These are phyloP conservation scores for Oehlia diaphana DNA, from an alignment of 192 early-diverging fungal species.

Conservation along the genomic window DNA sequence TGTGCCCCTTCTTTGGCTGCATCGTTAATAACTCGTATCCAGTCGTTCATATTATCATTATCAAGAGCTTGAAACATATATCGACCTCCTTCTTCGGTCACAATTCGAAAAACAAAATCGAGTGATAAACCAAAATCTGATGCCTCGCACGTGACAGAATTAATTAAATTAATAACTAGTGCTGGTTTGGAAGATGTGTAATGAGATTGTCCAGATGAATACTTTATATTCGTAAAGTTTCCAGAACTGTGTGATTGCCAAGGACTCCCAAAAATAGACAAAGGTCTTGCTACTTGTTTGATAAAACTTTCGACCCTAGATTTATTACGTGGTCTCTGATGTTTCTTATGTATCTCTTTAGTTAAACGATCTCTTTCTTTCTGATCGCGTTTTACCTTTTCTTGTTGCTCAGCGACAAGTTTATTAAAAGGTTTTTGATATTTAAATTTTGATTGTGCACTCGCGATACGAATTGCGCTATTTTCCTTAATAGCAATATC, in stretches of 20 bases:
- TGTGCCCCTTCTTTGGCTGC: slow-evolving; percentile 71
- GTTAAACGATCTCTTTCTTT: slow-evolving; percentile 69
- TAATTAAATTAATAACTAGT: slow-evolving; percentile 76
- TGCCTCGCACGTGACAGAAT: slow-evolving; percentile 68
- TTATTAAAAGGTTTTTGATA: slow-evolving; percentile 33
- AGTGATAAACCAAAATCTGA: slow-evolving; percentile 66
- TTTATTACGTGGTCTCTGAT: slow-evolving; percentile 16
- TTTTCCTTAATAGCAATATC: slow-evolving; percentile 43
- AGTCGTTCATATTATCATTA: slow-evolving; percentile 69
- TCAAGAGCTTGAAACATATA: slow-evolving; percentile 70
- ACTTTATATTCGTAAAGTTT: background rate
- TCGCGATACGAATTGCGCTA: background rate
- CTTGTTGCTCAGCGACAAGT: slow-evolving; percentile 60
- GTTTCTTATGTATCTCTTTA: slow-evolving; percentile 53
- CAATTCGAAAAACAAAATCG: slow-evolving; percentile 75
- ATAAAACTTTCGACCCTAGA: slow-evolving; percentile 33
- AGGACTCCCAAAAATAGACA: slow-evolving; percentile 39
- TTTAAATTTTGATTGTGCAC: slow-evolving; percentile 3
- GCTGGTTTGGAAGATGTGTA: slow-evolving; percentile 52
- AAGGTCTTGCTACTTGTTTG: slow-evolving; percentile 40
- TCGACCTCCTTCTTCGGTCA: slow-evolving; percentile 79
- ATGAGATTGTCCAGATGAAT: slow-evolving; percentile 1
- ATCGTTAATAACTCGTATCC: slow-evolving; percentile 67
- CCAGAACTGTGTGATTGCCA: slow-evolving; percentile 26
- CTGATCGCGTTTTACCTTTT: slow-evolving; percentile 64